phyloP scores from a whole-genome alignment of 2,329 filamentous ascomycete genomes.

The Karstenula rhodostoma region DNA sequence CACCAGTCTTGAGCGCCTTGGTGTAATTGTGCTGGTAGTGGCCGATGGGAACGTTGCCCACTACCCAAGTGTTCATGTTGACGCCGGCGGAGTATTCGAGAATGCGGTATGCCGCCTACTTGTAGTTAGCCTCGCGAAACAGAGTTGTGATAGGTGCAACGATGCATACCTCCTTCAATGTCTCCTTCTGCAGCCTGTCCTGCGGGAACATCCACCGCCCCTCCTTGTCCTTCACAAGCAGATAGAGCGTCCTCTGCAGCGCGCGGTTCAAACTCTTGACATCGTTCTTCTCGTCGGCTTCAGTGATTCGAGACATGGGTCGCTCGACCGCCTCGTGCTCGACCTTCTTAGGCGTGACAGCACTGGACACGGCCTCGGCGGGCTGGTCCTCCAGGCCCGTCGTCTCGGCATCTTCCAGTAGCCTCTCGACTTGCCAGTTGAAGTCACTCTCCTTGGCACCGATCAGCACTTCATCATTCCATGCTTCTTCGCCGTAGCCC shows the following conservation, averaged over 20 bases:
- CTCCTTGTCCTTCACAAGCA: slow-evolving; percentile 78
- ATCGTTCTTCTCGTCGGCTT: slow-evolving; percentile 81
- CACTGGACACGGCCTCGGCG: slow-evolving; percentile 41
- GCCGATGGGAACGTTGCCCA: slow-evolving; percentile 88
- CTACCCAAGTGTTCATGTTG: slow-evolving; percentile 99
- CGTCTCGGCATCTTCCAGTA: slow-evolving; percentile 77
- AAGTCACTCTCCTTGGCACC: slow-evolving; percentile 73
- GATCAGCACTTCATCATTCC: slow-evolving; percentile 90
- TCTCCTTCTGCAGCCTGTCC: slow-evolving; percentile 75
- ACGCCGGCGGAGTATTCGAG: slow-evolving; percentile 79
- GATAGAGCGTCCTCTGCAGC: slow-evolving; percentile 83
- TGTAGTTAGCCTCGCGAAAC: slow-evolving; percentile 22
- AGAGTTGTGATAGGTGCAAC: background rate
- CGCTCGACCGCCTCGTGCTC: slow-evolving; percentile 73
- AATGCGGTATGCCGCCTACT: slow-evolving; percentile 81
- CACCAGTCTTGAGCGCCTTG: slow-evolving; percentile 29
- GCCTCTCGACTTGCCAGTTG: slow-evolving; percentile 69
- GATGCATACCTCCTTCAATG: slow-evolving; percentile 79
- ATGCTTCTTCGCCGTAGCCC: slow-evolving; percentile 74
- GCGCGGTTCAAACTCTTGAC: slow-evolving; percentile 78
- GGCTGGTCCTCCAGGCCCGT: slow-evolving; percentile 54
- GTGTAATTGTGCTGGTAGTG: slow-evolving; percentile 71
- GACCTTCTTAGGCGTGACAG: slow-evolving; percentile 31
- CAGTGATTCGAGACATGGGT: slow-evolving; percentile 74
- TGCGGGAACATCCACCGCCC: slow-evolving; percentile 84